These are phyloP conservation scores for Hericium rajendrae DNA, from an alignment of 768 basidiomycete genomes.

Conservation along the genomic window DNA sequence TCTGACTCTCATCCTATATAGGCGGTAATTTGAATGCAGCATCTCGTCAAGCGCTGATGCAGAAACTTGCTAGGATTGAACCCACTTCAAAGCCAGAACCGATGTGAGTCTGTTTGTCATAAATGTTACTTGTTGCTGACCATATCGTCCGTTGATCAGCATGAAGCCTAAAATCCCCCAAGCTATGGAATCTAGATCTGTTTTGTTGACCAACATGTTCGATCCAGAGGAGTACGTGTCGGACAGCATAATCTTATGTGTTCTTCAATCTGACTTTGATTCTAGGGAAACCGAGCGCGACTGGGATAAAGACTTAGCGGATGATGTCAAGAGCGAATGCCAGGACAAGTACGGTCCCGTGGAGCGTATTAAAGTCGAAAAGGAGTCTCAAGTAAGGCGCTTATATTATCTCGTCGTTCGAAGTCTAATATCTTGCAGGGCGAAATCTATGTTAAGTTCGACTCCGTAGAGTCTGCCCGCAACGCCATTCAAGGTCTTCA, in stretches of 20 bases:
- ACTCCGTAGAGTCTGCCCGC: constrained; percentile 66
- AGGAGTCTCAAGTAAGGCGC: constrained; percentile 75
- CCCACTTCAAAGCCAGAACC: constrained; percentile 47
- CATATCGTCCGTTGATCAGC: constrained; percentile 26
- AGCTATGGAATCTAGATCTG: constrained; percentile 80
- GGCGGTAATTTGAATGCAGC: constrained; percentile 97
- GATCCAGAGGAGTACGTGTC: constrained; percentile 82
- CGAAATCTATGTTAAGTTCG: constrained; percentile 95
- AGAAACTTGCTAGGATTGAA: constrained; percentile 97
- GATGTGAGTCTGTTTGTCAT: constrained; percentile 34
- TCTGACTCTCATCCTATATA: constrained; percentile 23
- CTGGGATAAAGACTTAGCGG: constrained; percentile 94
- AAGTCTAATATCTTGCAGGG: constrained; percentile 42
- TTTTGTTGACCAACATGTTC: constrained; percentile 94
- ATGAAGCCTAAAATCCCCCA: constrained; percentile 73
- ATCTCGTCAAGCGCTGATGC: constrained; percentile 99
- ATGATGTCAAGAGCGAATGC: constrained; percentile 93
- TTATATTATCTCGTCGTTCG: not conserved
- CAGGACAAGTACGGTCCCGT: constrained; percentile 86
- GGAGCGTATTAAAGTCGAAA: constrained; percentile 84
- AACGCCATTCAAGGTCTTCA: constrained; percentile 85
- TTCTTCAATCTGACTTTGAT: not conserved
- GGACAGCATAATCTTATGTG: not conserved
- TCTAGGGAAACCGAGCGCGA: constrained; percentile 86
- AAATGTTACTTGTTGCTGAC: constrained; percentile 6